These are phyloP conservation scores for Hypoxylon lienhwacheense DNA, from an alignment of 495 filamentous ascomycete genomes.

Conservation along the genomic window DNA sequence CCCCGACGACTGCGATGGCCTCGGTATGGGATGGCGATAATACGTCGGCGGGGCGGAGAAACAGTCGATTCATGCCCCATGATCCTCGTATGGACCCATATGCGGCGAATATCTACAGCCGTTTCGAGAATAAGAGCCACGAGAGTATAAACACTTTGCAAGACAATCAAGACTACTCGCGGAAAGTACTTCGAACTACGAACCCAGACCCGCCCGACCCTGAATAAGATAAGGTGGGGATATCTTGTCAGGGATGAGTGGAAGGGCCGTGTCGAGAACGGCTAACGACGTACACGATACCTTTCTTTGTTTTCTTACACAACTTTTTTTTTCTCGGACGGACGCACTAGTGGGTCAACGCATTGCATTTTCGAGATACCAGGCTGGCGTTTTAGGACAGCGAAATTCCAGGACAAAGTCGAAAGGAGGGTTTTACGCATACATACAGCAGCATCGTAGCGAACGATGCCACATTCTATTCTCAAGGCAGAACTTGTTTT, in stretches of 20 bases:
- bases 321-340: too few relatives aligned
- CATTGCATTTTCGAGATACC: slow-evolving; percentile 50
- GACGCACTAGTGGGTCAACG: slow-evolving; percentile 34
- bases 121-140: slow-evolving; percentile 52
- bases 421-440: slow-evolving; percentile 24
- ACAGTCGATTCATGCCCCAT: slow-evolving; percentile 55
- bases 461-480: slow-evolving; percentile 30
- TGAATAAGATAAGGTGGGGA: slow-evolving; percentile 12
- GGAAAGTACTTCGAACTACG: slow-evolving; percentile 55
- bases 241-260: slow-evolving; percentile 1
- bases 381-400: slow-evolving; percentile 45
- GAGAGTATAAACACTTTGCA: slow-evolving; percentile 58
- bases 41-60: slow-evolving; percentile 41
- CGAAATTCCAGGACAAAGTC: slow-evolving; percentile 31
- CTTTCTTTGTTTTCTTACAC: too few relatives aligned
- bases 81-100: slow-evolving; percentile 60
- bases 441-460: slow-evolving; percentile 28
- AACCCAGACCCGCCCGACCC: slow-evolving; percentile 53
- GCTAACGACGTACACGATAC: slow-evolving; percentile 36
- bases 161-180: slow-evolving; percentile 60
- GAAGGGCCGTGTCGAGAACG: slow-evolving; percentile 13
- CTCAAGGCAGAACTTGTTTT: slow-evolving; percentile 17
- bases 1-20: slow-evolving; percentile 39
- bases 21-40: slow-evolving; percentile 45
- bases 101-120: slow-evolving; percentile 48